phyloP scores from a whole-genome alignment of 2,329 filamentous ascomycete genomes.

The Knufia petricola region DNA sequence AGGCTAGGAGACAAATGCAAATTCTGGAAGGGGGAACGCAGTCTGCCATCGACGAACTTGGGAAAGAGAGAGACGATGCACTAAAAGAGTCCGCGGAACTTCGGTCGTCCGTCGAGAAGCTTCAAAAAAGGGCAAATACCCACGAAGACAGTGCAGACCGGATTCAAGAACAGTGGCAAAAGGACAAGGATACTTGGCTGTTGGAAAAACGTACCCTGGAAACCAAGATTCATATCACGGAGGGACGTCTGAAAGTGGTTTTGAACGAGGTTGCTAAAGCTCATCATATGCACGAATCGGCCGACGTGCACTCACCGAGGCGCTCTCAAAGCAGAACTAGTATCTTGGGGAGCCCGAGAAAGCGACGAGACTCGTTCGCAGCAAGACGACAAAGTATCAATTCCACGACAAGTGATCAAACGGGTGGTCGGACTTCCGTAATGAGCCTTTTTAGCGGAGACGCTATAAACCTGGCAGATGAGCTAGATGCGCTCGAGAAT shows the following conservation, averaged over 20 bases:
- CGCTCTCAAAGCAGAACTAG: conserved; percentile 18
- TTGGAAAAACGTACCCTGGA: conserved; percentile 74
- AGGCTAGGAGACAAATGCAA: conserved; percentile 74
- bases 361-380: conserved; percentile 15
- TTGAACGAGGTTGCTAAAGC: conserved; percentile 65
- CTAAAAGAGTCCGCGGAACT: conserved; percentile 62
- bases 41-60: conserved; percentile 73
- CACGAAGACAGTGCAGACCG: conserved; percentile 77
- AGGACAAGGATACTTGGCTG: conserved; percentile 77
- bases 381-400: conserved; percentile 51
- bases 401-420: conserved; percentile 41
- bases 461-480: conserved; percentile 72
- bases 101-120: conserved; percentile 64
- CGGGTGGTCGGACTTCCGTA: conserved; percentile 61
- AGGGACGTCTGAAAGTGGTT: conserved; percentile 71
- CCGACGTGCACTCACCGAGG: not conserved
- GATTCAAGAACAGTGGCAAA: conserved; percentile 69
- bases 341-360: conserved; percentile 20
- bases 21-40: conserved; percentile 80
- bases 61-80: conserved; percentile 76
- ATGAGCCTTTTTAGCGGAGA: conserved; percentile 48
- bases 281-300: conserved; percentile 13
- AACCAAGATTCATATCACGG: conserved; percentile 78
- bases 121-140: conserved; percentile 65
- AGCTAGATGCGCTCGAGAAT: conserved; percentile 69